Percentiles rank a stretch among this genome's conserved stretches.
phyloP scores from a whole-genome alignment of 2,329 filamentous ascomycete genomes.

The Diplodia seriata region DNA sequence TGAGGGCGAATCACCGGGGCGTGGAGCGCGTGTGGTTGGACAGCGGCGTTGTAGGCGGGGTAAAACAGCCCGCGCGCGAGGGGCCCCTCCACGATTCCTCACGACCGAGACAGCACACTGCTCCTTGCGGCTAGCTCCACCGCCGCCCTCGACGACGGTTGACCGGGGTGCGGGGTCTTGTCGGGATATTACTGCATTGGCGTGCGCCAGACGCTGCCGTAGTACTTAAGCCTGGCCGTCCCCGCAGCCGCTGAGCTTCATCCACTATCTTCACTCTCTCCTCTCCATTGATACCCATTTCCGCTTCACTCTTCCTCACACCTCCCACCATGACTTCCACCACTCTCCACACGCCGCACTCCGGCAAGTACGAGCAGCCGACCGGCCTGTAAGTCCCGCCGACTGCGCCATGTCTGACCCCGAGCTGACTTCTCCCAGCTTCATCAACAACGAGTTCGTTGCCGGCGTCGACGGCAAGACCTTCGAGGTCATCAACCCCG shows the following conservation, averaged over 20 bases:
- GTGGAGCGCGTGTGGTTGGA: conserved; percentile 1
- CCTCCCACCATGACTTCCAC: conserved; percentile 56
- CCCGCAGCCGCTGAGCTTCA: conserved; percentile 19
- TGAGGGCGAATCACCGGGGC: not conserved
- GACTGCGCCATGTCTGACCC: not conserved
- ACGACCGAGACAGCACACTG: conserved; percentile 28
- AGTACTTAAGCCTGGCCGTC: conserved; percentile 25
- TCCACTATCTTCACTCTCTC: conserved; percentile 8
- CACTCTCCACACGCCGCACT: conserved; percentile 72
- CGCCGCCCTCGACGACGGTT: conserved; percentile 6
- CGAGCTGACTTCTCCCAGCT: conserved; percentile 58
- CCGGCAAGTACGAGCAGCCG: conserved; percentile 64
- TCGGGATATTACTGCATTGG: conserved; percentile 14
- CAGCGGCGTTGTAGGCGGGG: conserved; percentile 11
- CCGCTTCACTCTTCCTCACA: conserved; percentile 31
- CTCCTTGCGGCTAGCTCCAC: conserved; percentile 8
- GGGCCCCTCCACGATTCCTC: conserved; percentile 30
- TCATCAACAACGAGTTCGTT: conserved; percentile 94
- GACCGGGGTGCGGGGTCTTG: conserved; percentile 26
- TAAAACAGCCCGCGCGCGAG: conserved; percentile 18
- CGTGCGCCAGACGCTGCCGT: not conserved
- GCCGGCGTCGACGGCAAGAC: conserved; percentile 84
- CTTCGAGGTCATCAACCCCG: conserved; percentile 90
- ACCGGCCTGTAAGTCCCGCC: conserved; percentile 58
- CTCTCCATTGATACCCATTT: conserved; percentile 40